Evolutionary conservation across 2,329 filamentous ascomycete species (phyloP).

Genomic region (Fusarium aywerte): DNA sequence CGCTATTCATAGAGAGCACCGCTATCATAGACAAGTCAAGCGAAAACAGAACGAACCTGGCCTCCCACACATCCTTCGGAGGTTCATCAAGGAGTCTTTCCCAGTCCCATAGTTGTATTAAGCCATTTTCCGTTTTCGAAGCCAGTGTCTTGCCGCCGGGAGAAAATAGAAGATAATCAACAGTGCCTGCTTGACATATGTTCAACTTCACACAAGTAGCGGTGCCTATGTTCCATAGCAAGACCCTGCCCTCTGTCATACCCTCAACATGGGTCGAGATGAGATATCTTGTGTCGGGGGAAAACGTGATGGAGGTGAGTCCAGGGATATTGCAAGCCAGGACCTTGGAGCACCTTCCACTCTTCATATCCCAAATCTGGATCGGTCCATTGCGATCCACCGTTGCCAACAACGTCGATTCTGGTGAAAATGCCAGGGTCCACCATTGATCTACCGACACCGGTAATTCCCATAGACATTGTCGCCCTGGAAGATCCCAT

Average conservation of each 20-base stretch:
- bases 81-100: not conserved
- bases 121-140: rapidly evolving
- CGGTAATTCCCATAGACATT: not conserved
- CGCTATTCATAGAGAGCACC: rapidly evolving
- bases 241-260: too few relatives aligned
- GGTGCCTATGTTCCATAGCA: not conserved
- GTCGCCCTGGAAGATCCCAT: not conserved
- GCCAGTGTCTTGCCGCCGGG: not conserved
- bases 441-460: rapidly evolving
- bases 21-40: not conserved
- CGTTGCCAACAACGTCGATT: not conserved
- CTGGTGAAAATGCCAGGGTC: not conserved
- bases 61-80: rapidly evolving
- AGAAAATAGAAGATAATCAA: not conserved
- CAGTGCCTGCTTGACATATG: rapidly evolving
- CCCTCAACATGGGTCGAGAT: rapidly evolving
- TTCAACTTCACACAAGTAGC: rapidly evolving
- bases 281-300: not conserved
- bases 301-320: not conserved
- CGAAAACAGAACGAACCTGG: rapidly evolving
- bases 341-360: not conserved
- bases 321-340: rapidly evolving
- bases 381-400: rapidly evolving
- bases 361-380: not conserved
- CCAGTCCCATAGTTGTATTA: not conserved